A percentile compares a stretch with the other conserved stretches of the same genome.
Evolutionary conservation across 2,329 filamentous ascomycete genomes (phyloP).

Genomic region (Xylaria sp.): DNA sequence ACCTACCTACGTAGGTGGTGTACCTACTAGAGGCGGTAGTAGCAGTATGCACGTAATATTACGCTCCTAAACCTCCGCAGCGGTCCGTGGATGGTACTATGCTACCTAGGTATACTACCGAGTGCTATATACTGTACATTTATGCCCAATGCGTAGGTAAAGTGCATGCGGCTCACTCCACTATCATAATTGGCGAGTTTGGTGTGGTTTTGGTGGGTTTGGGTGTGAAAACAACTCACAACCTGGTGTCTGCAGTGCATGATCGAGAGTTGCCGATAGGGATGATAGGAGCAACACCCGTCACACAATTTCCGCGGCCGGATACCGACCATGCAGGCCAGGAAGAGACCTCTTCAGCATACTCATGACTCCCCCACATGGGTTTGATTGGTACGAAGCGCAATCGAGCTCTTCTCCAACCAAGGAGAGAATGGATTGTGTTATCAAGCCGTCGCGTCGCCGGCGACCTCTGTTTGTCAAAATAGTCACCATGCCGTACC

Average conservation of each 20-base stretch:
- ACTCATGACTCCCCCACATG: slow-evolving; percentile 29
- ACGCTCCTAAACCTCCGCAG: slow-evolving; percentile 28
- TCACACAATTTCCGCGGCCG: slow-evolving; percentile 37
- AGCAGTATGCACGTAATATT: slow-evolving; percentile 48
- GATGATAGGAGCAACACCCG: slow-evolving; percentile 28
- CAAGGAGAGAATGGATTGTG: background rate
- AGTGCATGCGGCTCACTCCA: slow-evolving; percentile 22
- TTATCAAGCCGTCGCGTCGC: slow-evolving; percentile 29
- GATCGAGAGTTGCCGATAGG: slow-evolving; percentile 21
- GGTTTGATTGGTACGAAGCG: slow-evolving; percentile 32
- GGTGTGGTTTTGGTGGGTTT: slow-evolving; percentile 25
- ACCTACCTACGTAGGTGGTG: background rate
- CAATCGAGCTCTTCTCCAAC: slow-evolving; percentile 14
- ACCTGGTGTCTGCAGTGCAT: slow-evolving; percentile 23
- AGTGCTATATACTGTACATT: slow-evolving; percentile 14
- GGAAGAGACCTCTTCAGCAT: slow-evolving; percentile 25
- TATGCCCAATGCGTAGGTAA: slow-evolving; percentile 25
- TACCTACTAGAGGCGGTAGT: slow-evolving; percentile 24
- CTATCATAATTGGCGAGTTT: slow-evolving; percentile 21
- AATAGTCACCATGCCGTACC: slow-evolving; percentile 20
- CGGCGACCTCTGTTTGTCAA: slow-evolving; percentile 31
- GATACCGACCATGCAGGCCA: slow-evolving; percentile 37
- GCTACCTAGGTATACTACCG: slow-evolving; percentile 12
- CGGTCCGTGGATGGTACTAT: slow-evolving; percentile 13
- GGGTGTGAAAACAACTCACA: slow-evolving; percentile 27